Base-by-base conservation (phyloP, 2,329 filamentous ascomycete genomes). In the Fusarium redolens region DNA sequence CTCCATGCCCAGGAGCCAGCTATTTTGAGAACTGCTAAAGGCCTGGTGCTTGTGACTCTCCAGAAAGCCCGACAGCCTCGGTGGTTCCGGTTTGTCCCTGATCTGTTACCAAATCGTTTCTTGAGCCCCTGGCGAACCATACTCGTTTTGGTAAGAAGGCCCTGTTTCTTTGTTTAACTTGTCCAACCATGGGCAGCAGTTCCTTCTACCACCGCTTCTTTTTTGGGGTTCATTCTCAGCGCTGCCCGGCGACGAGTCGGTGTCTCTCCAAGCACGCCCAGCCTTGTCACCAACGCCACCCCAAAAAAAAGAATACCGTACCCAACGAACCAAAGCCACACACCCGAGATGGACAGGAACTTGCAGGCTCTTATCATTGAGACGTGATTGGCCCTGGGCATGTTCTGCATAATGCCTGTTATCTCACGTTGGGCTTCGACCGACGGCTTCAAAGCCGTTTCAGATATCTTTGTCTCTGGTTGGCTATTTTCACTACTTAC, bases 351-450 rank as follows among this genome's bases (percentile, higher is more conserved):
- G 31, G 22, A 37, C 31, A 38, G 33, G 25, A 50, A 30, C 31
- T 57, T 65, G 71, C 65, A 74, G 30, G 57, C 61, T 73, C 79
- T 81, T 81, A 81, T 81, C 79, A 76, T 66, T 57, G 65, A 51
- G 11, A 45, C 35, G 15, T 76, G 72, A 81, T 81, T 81, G 79
- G 79, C 57, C 47, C 22, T 9, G 9, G 11, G 17, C 50, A 75
- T 76, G 78, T 70, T 75, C 79, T 79, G 77, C 79, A 81, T 81
- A 80, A 81, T 81, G 79, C 74, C 67, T 75, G 79, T 79, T 77
- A 77, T 77, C 74, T 75, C 75, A 77, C 54, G 69, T 74, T 74
- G 65, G 59, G 61, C 54, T 71, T 55, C 33, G 40, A 64, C 38
- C 44, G 54, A 69, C 60, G 65, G 65, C 67, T 62, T 63, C 55